Percentiles rank a stretch among this genome's conserved stretches.
Evolutionary conservation across 2,329 filamentous ascomycete genomes (phyloP).

Genomic region (Tolypocladium nubicola): DNA sequence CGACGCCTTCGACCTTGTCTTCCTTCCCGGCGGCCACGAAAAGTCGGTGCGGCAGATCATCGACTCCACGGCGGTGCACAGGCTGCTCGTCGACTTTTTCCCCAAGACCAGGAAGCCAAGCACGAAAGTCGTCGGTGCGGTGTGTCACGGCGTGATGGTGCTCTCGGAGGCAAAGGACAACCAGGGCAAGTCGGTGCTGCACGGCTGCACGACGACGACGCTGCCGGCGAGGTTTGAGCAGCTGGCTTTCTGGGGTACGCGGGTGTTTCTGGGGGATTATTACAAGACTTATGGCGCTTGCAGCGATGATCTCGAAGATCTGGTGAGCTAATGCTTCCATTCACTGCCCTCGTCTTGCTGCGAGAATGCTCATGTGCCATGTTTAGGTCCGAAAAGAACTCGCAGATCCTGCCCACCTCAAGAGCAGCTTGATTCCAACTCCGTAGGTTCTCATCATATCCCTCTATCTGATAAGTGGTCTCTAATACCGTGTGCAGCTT

Average conservation of each 20-base stretch:
- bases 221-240: slow-evolving; percentile 39
- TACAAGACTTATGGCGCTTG: slow-evolving; percentile 45
- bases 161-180: slow-evolving; percentile 29
- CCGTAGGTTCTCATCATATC: slow-evolving; percentile 23
- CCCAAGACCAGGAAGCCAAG: slow-evolving; percentile 32
- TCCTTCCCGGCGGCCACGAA: slow-evolving; percentile 43
- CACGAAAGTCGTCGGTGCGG: slow-evolving; percentile 32
- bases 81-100: slow-evolving; percentile 34
- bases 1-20: slow-evolving; percentile 34
- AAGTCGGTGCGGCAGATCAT: slow-evolving; percentile 40
- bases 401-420: slow-evolving; percentile 31
- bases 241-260: slow-evolving; percentile 35
- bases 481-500: slow-evolving; percentile 21
- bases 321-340: slow-evolving; percentile 19
- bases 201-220: slow-evolving; percentile 36
- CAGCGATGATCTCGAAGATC: slow-evolving; percentile 35
- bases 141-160: slow-evolving; percentile 44
- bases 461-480: background rate
- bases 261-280: slow-evolving; percentile 39
- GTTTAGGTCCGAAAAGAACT: slow-evolving; percentile 31
- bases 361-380: background rate
- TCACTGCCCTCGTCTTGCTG: background rate
- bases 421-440: slow-evolving; percentile 26
- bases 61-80: slow-evolving; percentile 33
- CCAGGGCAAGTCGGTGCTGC: slow-evolving; percentile 33